Base-by-base conservation (phyloP, 495 filamentous ascomycete species). In the Aspergillus funiculosus region DNA sequence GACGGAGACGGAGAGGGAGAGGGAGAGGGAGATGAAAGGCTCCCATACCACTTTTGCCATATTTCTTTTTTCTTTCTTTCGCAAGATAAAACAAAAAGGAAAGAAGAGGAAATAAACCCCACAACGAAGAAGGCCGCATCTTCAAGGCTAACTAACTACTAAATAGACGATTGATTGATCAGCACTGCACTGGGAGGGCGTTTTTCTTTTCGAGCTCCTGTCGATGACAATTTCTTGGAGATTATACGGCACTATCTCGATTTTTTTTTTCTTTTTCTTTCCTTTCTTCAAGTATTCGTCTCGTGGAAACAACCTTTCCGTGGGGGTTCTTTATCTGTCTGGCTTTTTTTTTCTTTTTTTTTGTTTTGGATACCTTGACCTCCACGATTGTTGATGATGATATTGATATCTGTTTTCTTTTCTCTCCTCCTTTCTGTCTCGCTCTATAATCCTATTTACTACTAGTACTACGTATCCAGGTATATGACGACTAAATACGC, bases 161-260 rank as follows among this genome's bases (percentile, higher is more conserved):
- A 42, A 35, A 49, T 27, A 42, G n/a, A 42, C 34, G 25, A 45
- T 36, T 44, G 17, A 51, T 41, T 48, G 52, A 50, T 51, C 43
- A 43, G 46, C 45, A 48, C 53, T 49, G 53, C 53, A 56, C 48
- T 48, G 38, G 53, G 38, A 39, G 25, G 53, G 53, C 53, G 53
- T 56, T 56, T 20, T 27, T 14, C n/a, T 27, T 47, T 39, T 28
- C 21, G 4, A 22, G 28, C 4, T 31, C 28, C 18, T 34, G 29
- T 43, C 6, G 40, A 34, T 34, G 25, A 28, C 24, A 37, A 30
- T 18, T 19, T 38, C 14, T 38, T 38, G 25, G n/a, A 25, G 9
- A 26, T 17, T 13, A 26, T 27, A 5, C 6, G 19, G 22, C 3
- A 11, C 6, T 27, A 8, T 39, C 21, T 39, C 27, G 2, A 26